Evolutionary conservation across 116 monocot species (phyloP).

Genomic region (Thalassia testudinum): DNA sequence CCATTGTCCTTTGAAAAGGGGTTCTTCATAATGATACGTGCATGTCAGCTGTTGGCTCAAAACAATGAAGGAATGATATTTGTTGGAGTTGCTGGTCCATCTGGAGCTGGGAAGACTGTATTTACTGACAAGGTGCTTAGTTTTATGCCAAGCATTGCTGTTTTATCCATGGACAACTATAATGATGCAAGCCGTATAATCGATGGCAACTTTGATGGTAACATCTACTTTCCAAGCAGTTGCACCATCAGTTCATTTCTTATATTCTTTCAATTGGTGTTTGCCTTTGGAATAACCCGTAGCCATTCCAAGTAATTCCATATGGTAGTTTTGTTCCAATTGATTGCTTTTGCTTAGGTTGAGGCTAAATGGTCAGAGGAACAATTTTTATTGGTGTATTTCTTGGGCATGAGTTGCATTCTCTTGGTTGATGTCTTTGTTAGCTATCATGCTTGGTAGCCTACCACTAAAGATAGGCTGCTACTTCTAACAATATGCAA

Average conservation of each 20-base stretch:
- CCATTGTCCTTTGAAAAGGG: constrained; percentile 93
- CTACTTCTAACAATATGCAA: too few relatives aligned
- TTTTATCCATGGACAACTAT: constrained; percentile 98
- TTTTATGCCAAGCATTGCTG: constrained; percentile 95
- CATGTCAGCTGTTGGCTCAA: constrained; percentile 88
- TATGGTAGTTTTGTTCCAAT: not conserved
- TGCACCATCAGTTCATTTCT: not conserved
- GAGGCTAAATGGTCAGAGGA: too few relatives aligned
- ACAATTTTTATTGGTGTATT: too few relatives aligned
- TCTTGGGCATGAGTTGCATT: too few relatives aligned
- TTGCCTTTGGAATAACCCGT: not conserved
- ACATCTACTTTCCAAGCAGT: not conserved
- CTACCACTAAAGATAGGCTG: too few relatives aligned
- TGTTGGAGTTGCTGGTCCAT: constrained; percentile 94
- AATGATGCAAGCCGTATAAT: constrained; percentile 94
- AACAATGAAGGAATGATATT: constrained; percentile 87
- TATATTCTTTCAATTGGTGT: not conserved
- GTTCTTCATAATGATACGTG: constrained; percentile 90
- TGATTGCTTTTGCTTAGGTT: not conserved
- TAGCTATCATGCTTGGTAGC: too few relatives aligned
- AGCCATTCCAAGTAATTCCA: not conserved
- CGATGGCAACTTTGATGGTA: constrained; percentile 99
- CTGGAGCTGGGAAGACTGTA: constrained; percentile 97
- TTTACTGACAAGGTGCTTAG: constrained; percentile 97
- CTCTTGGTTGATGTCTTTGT: too few relatives aligned